A percentile compares a stretch with the other conserved stretches of the same genome.
Evolutionary conservation across 306 rosid genomes (phyloP).

Genomic region (Bauhinia variegata): DNA sequence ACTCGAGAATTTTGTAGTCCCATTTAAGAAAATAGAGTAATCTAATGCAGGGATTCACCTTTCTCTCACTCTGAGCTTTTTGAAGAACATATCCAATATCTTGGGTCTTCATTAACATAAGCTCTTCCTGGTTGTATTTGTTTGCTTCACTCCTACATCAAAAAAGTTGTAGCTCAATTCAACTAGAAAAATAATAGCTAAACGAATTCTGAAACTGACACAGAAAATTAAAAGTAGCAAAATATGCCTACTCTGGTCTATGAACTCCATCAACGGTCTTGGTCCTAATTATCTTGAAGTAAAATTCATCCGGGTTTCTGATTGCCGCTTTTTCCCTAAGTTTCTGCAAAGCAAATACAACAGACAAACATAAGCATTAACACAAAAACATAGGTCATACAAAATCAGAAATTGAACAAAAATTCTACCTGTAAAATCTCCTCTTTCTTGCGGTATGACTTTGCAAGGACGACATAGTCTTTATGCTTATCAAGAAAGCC

Average conservation of each 20-base stretch:
- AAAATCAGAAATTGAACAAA: background rate
- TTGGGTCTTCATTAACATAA: slow-evolving; percentile 80
- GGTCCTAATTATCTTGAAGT: slow-evolving; percentile 72
- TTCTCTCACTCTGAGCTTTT: slow-evolving; percentile 78
- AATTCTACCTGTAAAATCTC: slow-evolving; percentile 59
- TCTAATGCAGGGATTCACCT: slow-evolving; percentile 40
- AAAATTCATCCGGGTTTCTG: slow-evolving; percentile 77
- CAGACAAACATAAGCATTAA: background rate
- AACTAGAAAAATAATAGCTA: background rate
- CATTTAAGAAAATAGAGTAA: slow-evolving; percentile 14
- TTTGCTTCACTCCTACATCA: slow-evolving; percentile 63
- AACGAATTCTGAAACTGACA: background rate
- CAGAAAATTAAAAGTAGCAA: slow-evolving; percentile 3
- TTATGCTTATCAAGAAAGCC: slow-evolving; percentile 88
- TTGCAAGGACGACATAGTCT: slow-evolving; percentile 82
- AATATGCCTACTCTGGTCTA: slow-evolving; percentile 50
- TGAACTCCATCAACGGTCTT: slow-evolving; percentile 72
- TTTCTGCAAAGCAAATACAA: slow-evolving; percentile 46
- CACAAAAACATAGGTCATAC: background rate
- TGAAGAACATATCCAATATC: slow-evolving; percentile 81
- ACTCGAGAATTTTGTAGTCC: background rate
- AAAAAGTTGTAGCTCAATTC: slow-evolving; percentile 6
- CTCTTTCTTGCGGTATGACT: slow-evolving; percentile 70
- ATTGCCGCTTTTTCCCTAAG: slow-evolving; percentile 78
- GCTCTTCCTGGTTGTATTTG: slow-evolving; percentile 72